Evolutionary conservation across 805 yeast species (phyloP).

Genomic region (Wickerhamiella spandovensis): DNA sequence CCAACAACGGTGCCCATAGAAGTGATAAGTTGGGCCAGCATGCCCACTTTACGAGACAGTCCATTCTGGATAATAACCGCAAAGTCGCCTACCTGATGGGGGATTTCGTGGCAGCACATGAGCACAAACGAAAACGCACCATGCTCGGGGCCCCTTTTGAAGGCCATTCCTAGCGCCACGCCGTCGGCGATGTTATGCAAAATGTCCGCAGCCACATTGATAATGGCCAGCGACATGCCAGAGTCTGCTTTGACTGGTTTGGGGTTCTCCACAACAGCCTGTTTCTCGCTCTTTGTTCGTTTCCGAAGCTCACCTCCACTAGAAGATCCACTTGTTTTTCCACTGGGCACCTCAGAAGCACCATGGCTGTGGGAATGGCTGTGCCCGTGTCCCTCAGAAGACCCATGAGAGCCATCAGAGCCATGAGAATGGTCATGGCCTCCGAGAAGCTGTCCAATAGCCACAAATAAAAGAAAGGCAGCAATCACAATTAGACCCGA

Average conservation of each 20-base stretch:
- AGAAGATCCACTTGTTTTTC: too few species aligned
- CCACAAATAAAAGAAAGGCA: conserved; percentile 47
- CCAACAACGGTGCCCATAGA: conserved; percentile 54
- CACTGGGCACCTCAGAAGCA: not conserved
- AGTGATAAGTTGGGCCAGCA: conserved; percentile 53
- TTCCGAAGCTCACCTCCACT: not conserved
- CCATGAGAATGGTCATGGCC: conserved; percentile 35
- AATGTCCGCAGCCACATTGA: conserved; percentile 57
- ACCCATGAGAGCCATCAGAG: conserved; percentile 18
- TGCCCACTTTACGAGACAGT: conserved; percentile 49
- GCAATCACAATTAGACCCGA: conserved; percentile 41
- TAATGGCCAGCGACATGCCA: conserved; percentile 33
- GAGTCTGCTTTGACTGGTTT: not conserved
- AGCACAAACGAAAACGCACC: conserved; percentile 63
- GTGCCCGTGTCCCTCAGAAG: conserved; percentile 9
- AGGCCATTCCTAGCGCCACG: conserved; percentile 57
- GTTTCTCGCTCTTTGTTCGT: not conserved
- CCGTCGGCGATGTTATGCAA: conserved; percentile 71
- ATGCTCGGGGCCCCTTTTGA: conserved; percentile 42
- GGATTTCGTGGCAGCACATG: conserved; percentile 63
- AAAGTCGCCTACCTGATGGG: conserved; percentile 73
- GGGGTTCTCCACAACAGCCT: not conserved
- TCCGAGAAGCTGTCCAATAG: conserved; percentile 40
- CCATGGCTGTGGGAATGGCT: not conserved
- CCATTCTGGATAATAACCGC: conserved; percentile 61